Evolutionary conservation across 129 eudicot species (phyloP), one percentile per base, ranked within the genome.

Genomic region (Arctium minus): DNA sequence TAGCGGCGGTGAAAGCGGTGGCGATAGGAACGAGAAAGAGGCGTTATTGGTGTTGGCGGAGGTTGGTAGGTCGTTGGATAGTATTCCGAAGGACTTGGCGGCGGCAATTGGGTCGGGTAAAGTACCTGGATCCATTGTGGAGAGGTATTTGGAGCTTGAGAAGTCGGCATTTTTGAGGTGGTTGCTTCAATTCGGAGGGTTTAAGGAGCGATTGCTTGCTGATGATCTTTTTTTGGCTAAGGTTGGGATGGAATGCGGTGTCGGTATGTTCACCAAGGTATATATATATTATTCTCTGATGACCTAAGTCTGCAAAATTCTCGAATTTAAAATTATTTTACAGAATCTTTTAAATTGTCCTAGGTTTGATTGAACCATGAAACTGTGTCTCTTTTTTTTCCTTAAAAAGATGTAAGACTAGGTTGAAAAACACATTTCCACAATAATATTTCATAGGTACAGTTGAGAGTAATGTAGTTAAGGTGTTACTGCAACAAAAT

Each of bases 241-340:
- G 77, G 85, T 94, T 56, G 91, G 74, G 1, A 89, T 94, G 67
- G 97, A 92, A 78, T 93, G 97, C 70, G 97, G 97, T 72, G 99
- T 93, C 71, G 99, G 99, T 9, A 74, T 95, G 76, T 90, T 92
- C 86, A 93, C 99, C 17, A 92, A 95, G 97, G 99, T 95, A 81
- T 60, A n/a, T 1, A 13, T 12, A n/a, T 1, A 13, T 12, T 22
- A 1, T 50, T 27, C 29, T 80, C 33, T 15, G 18, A 5, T 74
- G 44, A 83, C 62, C 82, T 76, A 83, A 22, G 71, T 74, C 71
- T 36, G 38, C 8, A 3, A 17, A 81, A 29, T 0, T 29, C 5
- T 46, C 17, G 29, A 18, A 39, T 38, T 79, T 38, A n/a, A 38
- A n/a, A 5, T 73, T 73, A 1, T 0, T 53, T 3, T 56, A 56